Evolutionary conservation across 2,329 filamentous ascomycete genomes (phyloP).

Genomic region (Dactylellina cionopaga): DNA sequence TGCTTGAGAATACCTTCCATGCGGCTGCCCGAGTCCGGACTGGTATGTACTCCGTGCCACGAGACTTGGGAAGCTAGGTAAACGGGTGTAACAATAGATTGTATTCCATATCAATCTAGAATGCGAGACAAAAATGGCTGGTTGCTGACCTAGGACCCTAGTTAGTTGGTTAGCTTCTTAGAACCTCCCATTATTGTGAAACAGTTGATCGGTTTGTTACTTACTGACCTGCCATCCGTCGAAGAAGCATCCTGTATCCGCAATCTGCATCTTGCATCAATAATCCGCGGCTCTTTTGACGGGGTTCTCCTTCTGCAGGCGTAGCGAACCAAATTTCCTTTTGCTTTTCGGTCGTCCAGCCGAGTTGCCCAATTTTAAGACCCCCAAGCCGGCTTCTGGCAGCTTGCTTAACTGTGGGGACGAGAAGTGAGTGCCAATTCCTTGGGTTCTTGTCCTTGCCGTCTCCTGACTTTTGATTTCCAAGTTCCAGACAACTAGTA

Average conservation of each 20-base stretch:
- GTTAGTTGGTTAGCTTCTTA: not conserved
- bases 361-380: conserved; percentile 7
- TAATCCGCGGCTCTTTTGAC: conserved; percentile 3
- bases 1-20: conserved; percentile 3
- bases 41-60: conserved; percentile 11
- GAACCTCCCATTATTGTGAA: not conserved
- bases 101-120: conserved; percentile 11
- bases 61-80: not conserved
- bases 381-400: not conserved
- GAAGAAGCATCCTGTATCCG: not conserved
- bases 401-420: not conserved
- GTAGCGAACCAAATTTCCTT: conserved; percentile 11
- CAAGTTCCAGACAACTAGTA: not conserved
- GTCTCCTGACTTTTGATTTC: conserved; percentile 38
- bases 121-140: too few species aligned
- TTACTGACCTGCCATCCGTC: not conserved
- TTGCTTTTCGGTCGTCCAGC: conserved; percentile 39
- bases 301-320: not conserved
- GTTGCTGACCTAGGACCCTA: too few species aligned
- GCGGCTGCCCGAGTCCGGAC: conserved; percentile 10
- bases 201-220: not conserved
- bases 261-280: not conserved
- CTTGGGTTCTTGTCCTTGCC: not conserved
- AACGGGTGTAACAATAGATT: conserved; percentile 2
- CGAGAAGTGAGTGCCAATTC: conserved; percentile 19